Conservation (phyloP, 805 yeast species). For the Candida vartiovaarae region DNA sequence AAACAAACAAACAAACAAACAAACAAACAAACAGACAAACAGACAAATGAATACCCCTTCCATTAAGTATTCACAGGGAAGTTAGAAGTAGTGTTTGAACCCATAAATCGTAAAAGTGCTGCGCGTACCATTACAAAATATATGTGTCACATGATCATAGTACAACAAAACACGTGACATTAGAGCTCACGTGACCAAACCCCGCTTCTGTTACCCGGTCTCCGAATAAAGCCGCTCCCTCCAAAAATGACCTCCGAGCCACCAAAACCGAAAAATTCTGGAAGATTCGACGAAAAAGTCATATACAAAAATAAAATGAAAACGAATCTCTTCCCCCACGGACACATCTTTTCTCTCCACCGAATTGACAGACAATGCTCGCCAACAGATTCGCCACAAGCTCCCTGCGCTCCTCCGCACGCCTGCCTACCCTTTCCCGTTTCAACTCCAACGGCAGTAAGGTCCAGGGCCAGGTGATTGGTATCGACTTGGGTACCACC, state of each 20-base stretch:
- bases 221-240: neutral
- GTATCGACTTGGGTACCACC: constrained; percentile 83
- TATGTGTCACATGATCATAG: no score
- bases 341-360: neutral
- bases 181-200: neutral
- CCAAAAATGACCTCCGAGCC: neutral
- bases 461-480: constrained; percentile 50
- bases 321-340: neutral
- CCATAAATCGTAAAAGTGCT: no score
- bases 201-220: neutral
- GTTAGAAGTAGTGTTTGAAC: no score
- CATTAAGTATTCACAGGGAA: no score
- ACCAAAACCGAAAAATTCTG: neutral
- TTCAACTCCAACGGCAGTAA: constrained; percentile 40
- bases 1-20: no score
- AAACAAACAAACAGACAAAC: no score
- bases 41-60: no score
- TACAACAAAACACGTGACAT: no score
- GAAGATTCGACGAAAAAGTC: neutral
- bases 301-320: neutral
- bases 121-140: no score
- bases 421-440: constrained; percentile 30
- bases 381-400: constrained; percentile 20
- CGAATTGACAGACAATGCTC: constrained; percentile 17
- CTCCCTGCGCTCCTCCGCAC: constrained; percentile 19